phyloP scores from a whole-genome alignment of 2,329 filamentous ascomycete species.

The Nannizzia gypsea region DNA sequence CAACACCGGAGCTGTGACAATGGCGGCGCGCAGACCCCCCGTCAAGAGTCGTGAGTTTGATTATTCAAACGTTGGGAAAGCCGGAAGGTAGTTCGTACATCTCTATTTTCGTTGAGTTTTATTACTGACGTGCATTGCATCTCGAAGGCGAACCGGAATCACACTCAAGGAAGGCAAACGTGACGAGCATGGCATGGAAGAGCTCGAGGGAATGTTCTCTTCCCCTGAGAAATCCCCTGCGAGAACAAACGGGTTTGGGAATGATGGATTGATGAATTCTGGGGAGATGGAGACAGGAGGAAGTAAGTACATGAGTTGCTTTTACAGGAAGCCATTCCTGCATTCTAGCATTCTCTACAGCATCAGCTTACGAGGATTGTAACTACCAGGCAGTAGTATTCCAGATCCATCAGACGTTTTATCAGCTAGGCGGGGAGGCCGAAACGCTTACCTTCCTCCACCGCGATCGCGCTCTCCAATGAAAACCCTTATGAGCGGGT shows the following conservation, averaged over 20 bases:
- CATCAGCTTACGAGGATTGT: neutral
- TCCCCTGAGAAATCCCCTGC: constrained; percentile 58
- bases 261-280: constrained; percentile 41
- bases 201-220: constrained; percentile 76
- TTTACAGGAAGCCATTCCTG: neutral
- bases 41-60: constrained; percentile 35
- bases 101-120: neutral
- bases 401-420: constrained; percentile 34
- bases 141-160: constrained; percentile 72
- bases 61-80: constrained; percentile 38
- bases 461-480: constrained; percentile 36
- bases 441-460: constrained; percentile 27
- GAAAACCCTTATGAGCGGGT: constrained; percentile 33
- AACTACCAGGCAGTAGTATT: constrained; percentile 27
- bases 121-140: constrained; percentile 14
- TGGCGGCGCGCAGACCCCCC: constrained; percentile 28
- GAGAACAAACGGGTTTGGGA: constrained; percentile 23
- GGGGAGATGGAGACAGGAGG: constrained; percentile 53
- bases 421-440: constrained; percentile 23
- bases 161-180: constrained; percentile 67
- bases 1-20: neutral
- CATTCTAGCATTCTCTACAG: neutral
- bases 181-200: constrained; percentile 87
- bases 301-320: constrained; percentile 36
- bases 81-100: constrained; percentile 30